Percentiles rank a stretch among this genome's conserved stretches.
Evolutionary conservation across 345 rosid genomes (phyloP).

Genomic region (Citrus unshiu): DNA sequence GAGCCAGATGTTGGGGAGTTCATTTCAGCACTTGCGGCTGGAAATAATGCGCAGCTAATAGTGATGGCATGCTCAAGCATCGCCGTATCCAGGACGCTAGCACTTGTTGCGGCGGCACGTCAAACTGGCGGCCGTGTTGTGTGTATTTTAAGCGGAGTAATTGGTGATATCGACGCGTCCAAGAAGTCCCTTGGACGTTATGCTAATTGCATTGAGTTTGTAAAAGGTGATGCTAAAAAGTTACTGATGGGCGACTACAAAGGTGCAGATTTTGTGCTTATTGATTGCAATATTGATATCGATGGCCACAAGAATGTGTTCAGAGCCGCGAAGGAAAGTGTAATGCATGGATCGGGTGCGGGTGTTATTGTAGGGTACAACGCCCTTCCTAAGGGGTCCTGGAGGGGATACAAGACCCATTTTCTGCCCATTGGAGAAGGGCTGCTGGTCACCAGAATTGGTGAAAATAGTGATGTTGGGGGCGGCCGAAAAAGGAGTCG

Average conservation of each 20-base stretch:
- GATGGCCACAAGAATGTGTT: constrained; percentile 15
- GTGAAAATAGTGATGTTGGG: not conserved
- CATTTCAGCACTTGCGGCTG: constrained; percentile 56
- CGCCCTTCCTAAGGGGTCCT: constrained; percentile 30
- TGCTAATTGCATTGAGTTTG: constrained; percentile 23
- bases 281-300: constrained; percentile 38
- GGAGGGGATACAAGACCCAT: constrained; percentile 24
- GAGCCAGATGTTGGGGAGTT: constrained; percentile 56
- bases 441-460: constrained; percentile 29
- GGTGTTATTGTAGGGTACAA: constrained; percentile 44
- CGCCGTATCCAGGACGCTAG: constrained; percentile 19
- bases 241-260: constrained; percentile 22
- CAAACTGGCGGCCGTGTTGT: constrained; percentile 45
- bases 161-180: constrained; percentile 1
- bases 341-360: constrained; percentile 12
- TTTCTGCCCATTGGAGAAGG: constrained; percentile 57
- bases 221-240: constrained; percentile 31
- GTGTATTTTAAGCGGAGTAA: constrained; percentile 19
- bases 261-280: constrained; percentile 39
- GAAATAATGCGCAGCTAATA: constrained; percentile 50
- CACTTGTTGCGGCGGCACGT: constrained; percentile 44
- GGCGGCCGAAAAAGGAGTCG: constrained; percentile 27
- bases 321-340: constrained; percentile 22
- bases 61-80: constrained; percentile 27
- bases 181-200: constrained; percentile 21